Evolutionary conservation across 331 rosid genomes (phyloP).

Genomic region (Cucumis variabilis): DNA sequence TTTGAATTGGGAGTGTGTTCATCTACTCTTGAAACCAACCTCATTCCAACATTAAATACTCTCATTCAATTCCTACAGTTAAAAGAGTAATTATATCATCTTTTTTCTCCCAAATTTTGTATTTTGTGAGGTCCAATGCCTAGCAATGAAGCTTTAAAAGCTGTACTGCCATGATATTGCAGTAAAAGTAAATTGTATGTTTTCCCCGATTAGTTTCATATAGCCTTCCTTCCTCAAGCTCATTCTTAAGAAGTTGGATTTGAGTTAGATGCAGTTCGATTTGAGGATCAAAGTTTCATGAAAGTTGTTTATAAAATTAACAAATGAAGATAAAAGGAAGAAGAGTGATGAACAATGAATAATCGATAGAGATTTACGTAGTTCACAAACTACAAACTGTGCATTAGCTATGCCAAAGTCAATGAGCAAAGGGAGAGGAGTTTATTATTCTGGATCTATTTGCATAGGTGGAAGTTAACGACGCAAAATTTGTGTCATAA

Average conservation of each 20-base stretch:
- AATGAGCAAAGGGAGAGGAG: no score
- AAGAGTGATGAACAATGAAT: no score
- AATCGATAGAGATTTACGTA: no score
- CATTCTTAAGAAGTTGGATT: not conserved
- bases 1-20: conserved; percentile 30
- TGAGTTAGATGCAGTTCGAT: not conserved
- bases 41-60: conserved; percentile 46
- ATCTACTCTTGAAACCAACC: conserved; percentile 38
- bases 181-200: conserved; percentile 37
- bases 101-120: conserved; percentile 41
- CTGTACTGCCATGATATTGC: conserved; percentile 48
- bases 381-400: no score
- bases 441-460: no score
- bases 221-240: conserved; percentile 7
- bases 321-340: no score
- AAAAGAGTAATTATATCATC: conserved; percentile 36
- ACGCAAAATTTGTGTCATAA: no score
- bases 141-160: conserved; percentile 47
- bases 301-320: no score
- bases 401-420: no score
- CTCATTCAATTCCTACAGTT: conserved; percentile 48
- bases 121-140: conserved; percentile 64
- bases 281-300: not conserved
- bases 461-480: no score
- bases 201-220: not conserved